These are phyloP conservation scores for Rhizoclosmatium globosum DNA, from an alignment of 192 early-diverging fungal genomes.

Conservation along the genomic window DNA sequence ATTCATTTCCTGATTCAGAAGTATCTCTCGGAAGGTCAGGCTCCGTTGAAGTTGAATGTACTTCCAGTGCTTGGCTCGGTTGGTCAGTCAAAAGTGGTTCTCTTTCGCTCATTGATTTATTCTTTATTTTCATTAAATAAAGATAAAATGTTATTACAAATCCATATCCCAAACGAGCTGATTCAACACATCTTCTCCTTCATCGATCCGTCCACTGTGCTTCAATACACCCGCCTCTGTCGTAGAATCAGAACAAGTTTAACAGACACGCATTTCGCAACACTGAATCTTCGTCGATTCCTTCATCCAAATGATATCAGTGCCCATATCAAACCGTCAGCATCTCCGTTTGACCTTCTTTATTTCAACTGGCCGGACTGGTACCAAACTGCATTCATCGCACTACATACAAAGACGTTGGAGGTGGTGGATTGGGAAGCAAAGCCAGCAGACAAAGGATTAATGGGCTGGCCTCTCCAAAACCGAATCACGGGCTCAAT, in stretches of 20 bases:
- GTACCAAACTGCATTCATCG: not conserved
- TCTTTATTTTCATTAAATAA: too few relatives aligned
- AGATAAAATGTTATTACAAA: not conserved
- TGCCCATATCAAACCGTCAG: not conserved
- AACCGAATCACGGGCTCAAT: not conserved
- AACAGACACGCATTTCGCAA: not conserved
- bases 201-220: not conserved
- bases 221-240: not conserved
- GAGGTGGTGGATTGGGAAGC: not conserved
- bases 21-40: too few relatives aligned
- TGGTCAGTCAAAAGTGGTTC: too few relatives aligned
- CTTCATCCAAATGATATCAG: not conserved
- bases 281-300: not conserved
- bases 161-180: not conserved
- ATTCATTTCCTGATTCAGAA: too few relatives aligned
- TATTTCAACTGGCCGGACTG: not conserved
- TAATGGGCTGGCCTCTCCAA: not conserved
- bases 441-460: not conserved
- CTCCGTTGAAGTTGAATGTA: too few relatives aligned
- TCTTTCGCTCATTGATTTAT: too few relatives aligned
- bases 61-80: too few relatives aligned
- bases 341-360: not conserved
- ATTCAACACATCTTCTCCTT: not conserved
- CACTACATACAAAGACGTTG: not conserved
- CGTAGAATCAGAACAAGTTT: not conserved